Evolutionary conservation across 23 red algal genomes (phyloP), one percentile per base, ranked within the genome.

Genomic region (Agarophyton chilense): DNA sequence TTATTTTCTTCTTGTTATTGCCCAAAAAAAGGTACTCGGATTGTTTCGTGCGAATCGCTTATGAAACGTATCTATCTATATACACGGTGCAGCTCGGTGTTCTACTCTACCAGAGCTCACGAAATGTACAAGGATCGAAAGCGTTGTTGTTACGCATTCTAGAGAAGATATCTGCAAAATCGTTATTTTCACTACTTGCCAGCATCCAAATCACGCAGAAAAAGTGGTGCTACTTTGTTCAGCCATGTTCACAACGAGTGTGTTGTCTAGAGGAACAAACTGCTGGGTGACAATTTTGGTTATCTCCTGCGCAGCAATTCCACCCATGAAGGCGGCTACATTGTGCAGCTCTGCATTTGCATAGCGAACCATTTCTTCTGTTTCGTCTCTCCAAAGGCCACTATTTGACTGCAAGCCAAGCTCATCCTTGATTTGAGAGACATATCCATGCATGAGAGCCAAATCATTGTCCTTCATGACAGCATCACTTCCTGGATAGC

Each of bases 261-360:
- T 94, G 60, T 91, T 82, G 63, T 82, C 68, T 13, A 98, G 39
- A 0, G 96, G 96, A 50, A 86, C 72, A 94, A 98, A 98, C 50
- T 92, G 89, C 45, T 86, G 61, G 25, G 93, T 98, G 35, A 98
- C 7, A 26, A 98, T 61, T 66, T 98, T 98, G 36, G 93, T 83
- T 21, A 81, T 86, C 65, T 98, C 96, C 71, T 98, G 96, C 12
- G 93, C 93, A 13, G 90, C 94, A 32, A 98, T 55, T 24, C 92
- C 92, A 29, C 96, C 96, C 24, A 95, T 72, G 33, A 95, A 82
- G 16, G 93, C 63, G 2, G 93, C 88, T 10, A 98, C 89, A 31
- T 82, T 58, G 72, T 95, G 96, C 7, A 98, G 61, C 64, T 98
- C 95, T 25, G 39, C 71, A 18, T 55, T 91, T 8, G 74, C 86